These are phyloP conservation scores for Hygrocybe coccinea DNA, from an alignment of 768 basidiomycete species.

Conservation along the genomic window DNA sequence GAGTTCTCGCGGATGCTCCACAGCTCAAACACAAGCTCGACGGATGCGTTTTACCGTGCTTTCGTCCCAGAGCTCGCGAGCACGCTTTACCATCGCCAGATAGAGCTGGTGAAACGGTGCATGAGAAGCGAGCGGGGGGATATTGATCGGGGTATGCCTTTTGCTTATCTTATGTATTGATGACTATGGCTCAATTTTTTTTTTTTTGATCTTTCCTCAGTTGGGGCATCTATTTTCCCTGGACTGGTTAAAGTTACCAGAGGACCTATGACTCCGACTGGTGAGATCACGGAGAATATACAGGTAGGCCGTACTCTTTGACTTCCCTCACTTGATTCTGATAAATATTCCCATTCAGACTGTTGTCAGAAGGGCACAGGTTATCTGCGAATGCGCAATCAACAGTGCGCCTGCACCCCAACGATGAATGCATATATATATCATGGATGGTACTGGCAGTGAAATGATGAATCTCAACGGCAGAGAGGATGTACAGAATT, in stretches of 20 bases:
- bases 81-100: conserved; percentile 67
- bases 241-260: conserved; percentile 78
- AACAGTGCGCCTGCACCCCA: conserved; percentile 15
- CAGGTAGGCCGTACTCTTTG: conserved; percentile 38
- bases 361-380: conserved; percentile 79
- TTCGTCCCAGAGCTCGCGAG: conserved; percentile 82
- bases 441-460: background rate
- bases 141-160: conserved; percentile 38
- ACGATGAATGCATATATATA: background rate
- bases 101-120: conserved; percentile 83
- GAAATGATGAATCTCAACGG: background rate
- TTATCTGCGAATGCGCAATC: conserved; percentile 81
- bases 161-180: no score
- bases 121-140: conserved; percentile 71
- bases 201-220: conserved; percentile 19
- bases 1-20: conserved; percentile 85
- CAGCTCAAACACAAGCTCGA: conserved; percentile 47
- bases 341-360: conserved; percentile 33
- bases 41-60: conserved; percentile 77
- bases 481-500: background rate
- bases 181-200: background rate
- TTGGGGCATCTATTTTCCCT: conserved; percentile 83
- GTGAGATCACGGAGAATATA: conserved; percentile 40
- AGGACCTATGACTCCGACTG: conserved; percentile 32
- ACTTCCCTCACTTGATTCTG: conserved; percentile 7